Percentiles rank a stretch among this genome's conserved stretches.
Conservation (phyloP, 257 asterid species). For the Forsythia suspensa region DNA sequence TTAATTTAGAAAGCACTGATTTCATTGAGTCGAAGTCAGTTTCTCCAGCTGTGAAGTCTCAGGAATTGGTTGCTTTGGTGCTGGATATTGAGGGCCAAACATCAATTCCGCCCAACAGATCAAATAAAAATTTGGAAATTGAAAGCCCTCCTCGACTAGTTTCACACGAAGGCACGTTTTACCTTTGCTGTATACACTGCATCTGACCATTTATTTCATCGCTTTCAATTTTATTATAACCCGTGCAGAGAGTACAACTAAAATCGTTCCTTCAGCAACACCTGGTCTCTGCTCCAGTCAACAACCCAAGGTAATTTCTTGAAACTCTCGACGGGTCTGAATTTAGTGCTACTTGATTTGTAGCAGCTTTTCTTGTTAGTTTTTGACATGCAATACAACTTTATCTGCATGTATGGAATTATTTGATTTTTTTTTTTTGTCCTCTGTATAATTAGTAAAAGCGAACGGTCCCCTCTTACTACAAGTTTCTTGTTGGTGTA, state of each 20-base stretch:
- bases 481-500: constrained; percentile 26
- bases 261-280: constrained; percentile 31
- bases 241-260: constrained; percentile 38
- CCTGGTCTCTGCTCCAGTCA: constrained; percentile 32
- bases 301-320: constrained; percentile 33
- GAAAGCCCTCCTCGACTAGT: constrained; percentile 21
- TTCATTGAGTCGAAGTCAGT: constrained; percentile 13
- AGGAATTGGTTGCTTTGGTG: constrained; percentile 23
- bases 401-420: not conserved
- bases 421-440: too few species aligned
- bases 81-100: constrained; percentile 23
- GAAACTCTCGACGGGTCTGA: constrained; percentile 20
- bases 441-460: constrained; percentile 1
- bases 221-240: constrained; percentile 18
- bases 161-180: constrained; percentile 40
- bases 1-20: constrained; percentile 20
- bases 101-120: constrained; percentile 30
- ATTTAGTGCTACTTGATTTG: constrained; percentile 1
- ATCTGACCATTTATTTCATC: constrained; percentile 9
- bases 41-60: constrained; percentile 35
- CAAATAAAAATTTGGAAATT: constrained; percentile 28
- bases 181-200: constrained; percentile 16
- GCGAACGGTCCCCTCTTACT: not conserved
- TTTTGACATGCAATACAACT: constrained; percentile 6
- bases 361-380: constrained; percentile 17